phyloP scores from a whole-genome alignment of 345 rosid species.

The Isatis tinctoria region DNA sequence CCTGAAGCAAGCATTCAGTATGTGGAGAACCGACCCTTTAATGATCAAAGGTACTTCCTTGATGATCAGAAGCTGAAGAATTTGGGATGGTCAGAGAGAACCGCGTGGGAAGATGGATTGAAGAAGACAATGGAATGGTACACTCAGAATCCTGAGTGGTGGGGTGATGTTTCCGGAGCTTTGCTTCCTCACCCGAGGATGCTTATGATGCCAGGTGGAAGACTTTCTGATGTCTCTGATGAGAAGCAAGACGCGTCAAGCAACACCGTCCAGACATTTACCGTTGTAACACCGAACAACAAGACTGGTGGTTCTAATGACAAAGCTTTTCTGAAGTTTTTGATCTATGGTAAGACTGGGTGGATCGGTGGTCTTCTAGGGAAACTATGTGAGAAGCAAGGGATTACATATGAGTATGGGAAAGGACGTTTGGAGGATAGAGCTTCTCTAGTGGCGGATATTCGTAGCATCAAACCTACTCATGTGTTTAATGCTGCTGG shows the following conservation, averaged over 20 bases:
- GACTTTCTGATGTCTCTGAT: constrained; percentile 37
- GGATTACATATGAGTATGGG: constrained; percentile 45
- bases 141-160: constrained; percentile 45
- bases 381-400: constrained; percentile 40
- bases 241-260: constrained; percentile 34
- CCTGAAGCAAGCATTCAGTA: constrained; percentile 36
- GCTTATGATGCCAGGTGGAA: constrained; percentile 66
- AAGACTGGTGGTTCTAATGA: constrained; percentile 15
- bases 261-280: constrained; percentile 46
- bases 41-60: constrained; percentile 57
- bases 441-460: constrained; percentile 42
- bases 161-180: constrained; percentile 70
- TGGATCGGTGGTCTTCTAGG: constrained; percentile 62
- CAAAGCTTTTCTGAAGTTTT: constrained; percentile 37
- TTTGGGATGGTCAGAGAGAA: constrained; percentile 55
- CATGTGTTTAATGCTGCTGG: constrained; percentile 66
- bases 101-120: constrained; percentile 57
- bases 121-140: constrained; percentile 62
- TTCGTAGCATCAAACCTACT: constrained; percentile 36
- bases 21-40: constrained; percentile 61
- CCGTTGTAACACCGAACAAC: constrained; percentile 47
- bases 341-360: constrained; percentile 56
- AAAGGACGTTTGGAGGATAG: constrained; percentile 52
- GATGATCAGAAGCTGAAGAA: constrained; percentile 63
- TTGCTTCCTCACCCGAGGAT: constrained; percentile 57